Base-by-base conservation (phyloP, 176 grass and related monocot genomes). In the Aegilops sharonensis region DNA sequence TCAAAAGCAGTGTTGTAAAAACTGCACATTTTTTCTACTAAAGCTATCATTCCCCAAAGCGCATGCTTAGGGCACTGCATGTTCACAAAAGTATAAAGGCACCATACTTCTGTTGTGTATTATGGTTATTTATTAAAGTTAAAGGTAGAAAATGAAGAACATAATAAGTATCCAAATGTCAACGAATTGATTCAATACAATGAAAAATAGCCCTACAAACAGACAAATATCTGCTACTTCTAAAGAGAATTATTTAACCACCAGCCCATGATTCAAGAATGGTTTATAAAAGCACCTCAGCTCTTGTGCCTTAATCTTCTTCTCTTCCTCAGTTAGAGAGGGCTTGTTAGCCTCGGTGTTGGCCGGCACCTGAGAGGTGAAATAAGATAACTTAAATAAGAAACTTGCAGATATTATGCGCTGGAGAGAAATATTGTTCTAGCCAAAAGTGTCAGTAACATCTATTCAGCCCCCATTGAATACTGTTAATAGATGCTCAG, bases 251-350 rank as follows among this genome's bases (percentile, higher is more conserved):
- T 62, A 78, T 70, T 60, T 18, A 84, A 78, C 9, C 20, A 45
- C n/a, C 29, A 34, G 25, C 11, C 3, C 23, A 75, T 10, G 29
- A n/a, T n/a, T 61, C 29, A 83, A 77, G 74, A 84, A 75, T 68
- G 48, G 72, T 88, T 83, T 63, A 82, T 80, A 61, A 81, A 83
- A 77, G 40, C 69, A 97, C 97, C 94, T 86, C 75, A 97, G 92
- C 72, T 99, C 97, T 57, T 97, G 90, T 4, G 97, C 92, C 90
- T 94, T 99, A 68, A 93, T 66, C 92, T 93, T 99, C 82, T 91
- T 79, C 93, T 99, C 97, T 81, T 99, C 94, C 36, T 92, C 90
- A 42, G 97, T 94, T 66, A 99, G 27, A 86, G 48, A 87, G 8
- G 90, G 89, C 65, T 93, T 97, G 40, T 84, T 84, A 72, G 66